Evolutionary conservation across 2,329 filamentous ascomycete species (phyloP), one percentile per base, ranked within the genome.

Genomic region (Fusarium sp.): DNA sequence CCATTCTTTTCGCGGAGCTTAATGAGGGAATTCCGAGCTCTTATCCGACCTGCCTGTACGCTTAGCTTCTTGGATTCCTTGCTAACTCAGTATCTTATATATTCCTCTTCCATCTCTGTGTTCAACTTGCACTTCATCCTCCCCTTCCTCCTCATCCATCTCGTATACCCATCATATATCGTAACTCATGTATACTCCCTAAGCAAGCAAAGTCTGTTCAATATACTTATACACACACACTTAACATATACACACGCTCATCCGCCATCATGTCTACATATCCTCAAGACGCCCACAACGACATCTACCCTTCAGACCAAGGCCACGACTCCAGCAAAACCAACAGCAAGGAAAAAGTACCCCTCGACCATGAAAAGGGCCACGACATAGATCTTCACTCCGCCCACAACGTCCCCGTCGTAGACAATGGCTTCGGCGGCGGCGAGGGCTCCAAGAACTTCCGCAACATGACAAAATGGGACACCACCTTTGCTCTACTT

Each of bases 391-490:
- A 78, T 41, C n/a, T 75, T 36, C 60, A 72, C 56, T 63, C 73
- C 2, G 76, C 69, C 20, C 68, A 73, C 18, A 70, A 72, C 13
- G 60, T 73, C 12, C 68, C 75, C 18, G 69, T 74, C 3, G 72
- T 74, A 35, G 73, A 77, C 22, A 81, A 81, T 55, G 76, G 77
- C 64, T 79, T 81, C 66, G 75, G 70, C 47, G 76, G 77, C 24
- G 72, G 72, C 35, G 69, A 81, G 38, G 80, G 80, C 26, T 75
- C 77, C 68, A 81, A 82, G 60, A 79, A 75, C 59, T 82, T 80
- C 53, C 78, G 81, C 42, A 82, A 78, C 50, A 78, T 82, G 76
- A 70, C 77, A 39, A 79, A 80, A 62, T 81, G 80, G 80, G 80
- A 82, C 47, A 81, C 80, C 2, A 74, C 77, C 12, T 77, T 81